phyloP scores from a whole-genome alignment of 2,329 filamentous ascomycete genomes.

The Verticillium albo-atrum region DNA sequence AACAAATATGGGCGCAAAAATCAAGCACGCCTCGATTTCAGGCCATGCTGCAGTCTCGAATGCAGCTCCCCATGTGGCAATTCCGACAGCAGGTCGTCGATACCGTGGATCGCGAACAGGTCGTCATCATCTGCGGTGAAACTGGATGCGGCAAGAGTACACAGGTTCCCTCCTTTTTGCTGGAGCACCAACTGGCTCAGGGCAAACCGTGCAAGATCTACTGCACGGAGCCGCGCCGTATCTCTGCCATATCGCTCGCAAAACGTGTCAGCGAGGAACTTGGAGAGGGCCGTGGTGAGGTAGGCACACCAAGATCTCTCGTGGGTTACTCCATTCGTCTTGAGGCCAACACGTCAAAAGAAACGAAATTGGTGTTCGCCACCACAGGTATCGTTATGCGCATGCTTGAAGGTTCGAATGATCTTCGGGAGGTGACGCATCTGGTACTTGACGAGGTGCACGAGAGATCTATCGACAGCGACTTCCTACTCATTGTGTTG shows the following conservation, averaged over 20 bases:
- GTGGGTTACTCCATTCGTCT: constrained; percentile 93
- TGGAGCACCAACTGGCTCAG: constrained; percentile 80
- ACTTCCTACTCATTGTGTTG: constrained; percentile 90
- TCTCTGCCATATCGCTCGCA: constrained; percentile 92
- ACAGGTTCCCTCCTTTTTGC: constrained; percentile 88
- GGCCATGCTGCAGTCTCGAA: constrained; percentile 72
- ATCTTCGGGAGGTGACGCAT: constrained; percentile 86
- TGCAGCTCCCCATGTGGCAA: constrained; percentile 83
- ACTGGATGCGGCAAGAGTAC: constrained; percentile 98
- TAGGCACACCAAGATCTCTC: constrained; percentile 78
- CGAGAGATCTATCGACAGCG: constrained; percentile 92
- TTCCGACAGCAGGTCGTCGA: constrained; percentile 76
- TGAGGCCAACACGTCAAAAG: constrained; percentile 77
- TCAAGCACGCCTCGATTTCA: constrained; percentile 59
- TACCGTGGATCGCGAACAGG: constrained; percentile 73
- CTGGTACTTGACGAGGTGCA: constrained; percentile 97
- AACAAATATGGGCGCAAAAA: constrained; percentile 58
- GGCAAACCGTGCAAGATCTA: constrained; percentile 87
- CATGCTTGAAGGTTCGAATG: constrained; percentile 87
- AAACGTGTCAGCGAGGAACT: constrained; percentile 92
- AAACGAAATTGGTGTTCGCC: constrained; percentile 85
- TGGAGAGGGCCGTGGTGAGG: constrained; percentile 75
- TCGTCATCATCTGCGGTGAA: constrained; percentile 92
- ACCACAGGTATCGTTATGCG: constrained; percentile 93
- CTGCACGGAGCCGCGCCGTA: constrained; percentile 90